These are phyloP conservation scores for Gossypium bickii DNA, from an alignment of 345 rosid species.

Conservation along the genomic window DNA sequence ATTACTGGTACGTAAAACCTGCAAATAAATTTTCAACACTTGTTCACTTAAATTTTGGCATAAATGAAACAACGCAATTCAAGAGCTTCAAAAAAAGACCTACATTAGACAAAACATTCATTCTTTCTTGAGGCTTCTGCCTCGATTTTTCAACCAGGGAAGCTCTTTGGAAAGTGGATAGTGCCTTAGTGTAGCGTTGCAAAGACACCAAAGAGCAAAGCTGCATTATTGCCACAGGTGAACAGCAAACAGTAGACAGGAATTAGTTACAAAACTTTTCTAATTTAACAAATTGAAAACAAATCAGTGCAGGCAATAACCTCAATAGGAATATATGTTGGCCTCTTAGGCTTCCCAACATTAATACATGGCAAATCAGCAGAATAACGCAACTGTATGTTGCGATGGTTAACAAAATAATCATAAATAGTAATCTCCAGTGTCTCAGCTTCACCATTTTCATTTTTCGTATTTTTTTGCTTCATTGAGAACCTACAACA, in stretches of 20 bases:
- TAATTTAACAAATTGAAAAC: not conserved
- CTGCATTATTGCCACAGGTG: conserved; percentile 28
- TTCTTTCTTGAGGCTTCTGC: conserved; percentile 90
- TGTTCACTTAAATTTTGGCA: not conserved
- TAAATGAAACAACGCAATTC: not conserved
- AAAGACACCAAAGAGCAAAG: conserved; percentile 71
- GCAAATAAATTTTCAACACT: conserved; percentile 13
- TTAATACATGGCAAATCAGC: conserved; percentile 72
- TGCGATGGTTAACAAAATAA: conserved; percentile 57
- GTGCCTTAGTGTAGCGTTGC: conserved; percentile 86
- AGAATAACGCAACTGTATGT: conserved; percentile 55
- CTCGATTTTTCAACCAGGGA: conserved; percentile 85
- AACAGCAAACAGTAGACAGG: not conserved
- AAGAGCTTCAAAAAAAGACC: conserved; percentile 13
- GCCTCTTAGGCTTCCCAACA: conserved; percentile 90
- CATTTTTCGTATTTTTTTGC: conserved; percentile 34
- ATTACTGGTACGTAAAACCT: conserved; percentile 68
- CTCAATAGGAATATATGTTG: conserved; percentile 79
- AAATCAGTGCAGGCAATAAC: conserved; percentile 22
- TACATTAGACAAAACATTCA: conserved; percentile 64
- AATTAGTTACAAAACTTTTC: not conserved
- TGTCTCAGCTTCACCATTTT: conserved; percentile 39
- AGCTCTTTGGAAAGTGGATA: conserved; percentile 65
- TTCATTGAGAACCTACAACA: conserved; percentile 55
- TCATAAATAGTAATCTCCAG: conserved; percentile 58